Conservation (phyloP, 805 yeast genomes). For the Saturnispora ahearnii region DNA sequence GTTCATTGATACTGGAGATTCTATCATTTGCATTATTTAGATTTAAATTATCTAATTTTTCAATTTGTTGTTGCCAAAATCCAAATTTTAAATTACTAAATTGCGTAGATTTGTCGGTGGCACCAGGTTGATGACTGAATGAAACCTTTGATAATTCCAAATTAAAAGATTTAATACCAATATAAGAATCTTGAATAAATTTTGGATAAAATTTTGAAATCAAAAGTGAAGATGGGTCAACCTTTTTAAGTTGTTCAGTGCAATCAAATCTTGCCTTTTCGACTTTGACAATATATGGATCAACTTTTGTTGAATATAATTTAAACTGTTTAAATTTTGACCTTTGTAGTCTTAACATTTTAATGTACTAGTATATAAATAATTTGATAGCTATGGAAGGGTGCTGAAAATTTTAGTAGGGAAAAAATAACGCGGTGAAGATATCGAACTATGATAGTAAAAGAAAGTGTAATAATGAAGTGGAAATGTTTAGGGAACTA, state of each 20-base stretch:
- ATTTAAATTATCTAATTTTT: slow-evolving; percentile 32
- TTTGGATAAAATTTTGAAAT: slow-evolving; percentile 62
- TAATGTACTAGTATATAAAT: neutral
- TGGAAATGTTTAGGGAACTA: neutral
- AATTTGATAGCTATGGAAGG: neutral
- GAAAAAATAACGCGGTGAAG: neutral
- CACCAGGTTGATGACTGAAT: slow-evolving; percentile 26
- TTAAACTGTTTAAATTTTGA: neutral
- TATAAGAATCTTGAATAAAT: slow-evolving; percentile 49
- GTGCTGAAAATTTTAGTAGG: neutral
- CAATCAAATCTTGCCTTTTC: slow-evolving; percentile 37
- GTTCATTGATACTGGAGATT: slow-evolving; percentile 38
- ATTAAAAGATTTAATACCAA: slow-evolving; percentile 59
- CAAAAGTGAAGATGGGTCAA: slow-evolving; percentile 56
- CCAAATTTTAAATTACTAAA: slow-evolving; percentile 51
- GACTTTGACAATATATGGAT: slow-evolving; percentile 12
- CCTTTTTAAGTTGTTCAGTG: slow-evolving; percentile 33
- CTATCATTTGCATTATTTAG: slow-evolving; percentile 18
- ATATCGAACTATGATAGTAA: neutral
- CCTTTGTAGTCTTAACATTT: neutral
- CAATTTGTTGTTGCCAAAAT: slow-evolving; percentile 63
- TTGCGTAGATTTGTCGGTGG: slow-evolving; percentile 22
- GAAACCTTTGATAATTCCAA: slow-evolving; percentile 40
- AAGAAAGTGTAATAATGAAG: neutral
- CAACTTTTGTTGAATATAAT: neutral